A percentile compares a stretch with the other conserved stretches of the same genome.
Conservation (phyloP, 176 grass and related monocot genomes). For the Luzula sylvatica region DNA sequence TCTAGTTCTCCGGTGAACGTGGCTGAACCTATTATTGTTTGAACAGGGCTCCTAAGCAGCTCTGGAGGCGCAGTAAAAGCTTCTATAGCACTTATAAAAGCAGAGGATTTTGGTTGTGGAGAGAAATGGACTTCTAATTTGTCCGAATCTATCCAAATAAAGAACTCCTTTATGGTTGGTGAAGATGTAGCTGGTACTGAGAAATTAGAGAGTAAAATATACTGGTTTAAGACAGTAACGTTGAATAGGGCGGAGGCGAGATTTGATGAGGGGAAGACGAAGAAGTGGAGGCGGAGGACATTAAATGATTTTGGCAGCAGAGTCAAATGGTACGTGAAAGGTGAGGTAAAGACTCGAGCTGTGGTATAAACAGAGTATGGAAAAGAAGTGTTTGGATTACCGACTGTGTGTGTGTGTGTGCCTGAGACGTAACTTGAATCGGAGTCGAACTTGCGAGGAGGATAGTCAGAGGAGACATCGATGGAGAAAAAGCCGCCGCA, state of each 20-base stretch:
- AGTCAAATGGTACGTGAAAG: conserved; percentile 24
- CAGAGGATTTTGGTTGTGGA: neutral
- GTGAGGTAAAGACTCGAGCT: conserved; percentile 25
- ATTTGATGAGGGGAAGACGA: conserved; percentile 31
- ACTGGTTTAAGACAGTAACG: conserved; percentile 21
- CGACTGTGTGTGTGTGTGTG: neutral
- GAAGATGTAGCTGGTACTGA: neutral
- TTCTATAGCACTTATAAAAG: conserved; percentile 50
- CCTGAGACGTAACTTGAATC: conserved; percentile 24
- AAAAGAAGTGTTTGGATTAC: conserved; percentile 13
- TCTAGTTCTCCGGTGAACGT: neutral
- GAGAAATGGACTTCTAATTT: conserved; percentile 18
- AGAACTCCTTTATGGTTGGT: conserved; percentile 54
- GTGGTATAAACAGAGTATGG: neutral
- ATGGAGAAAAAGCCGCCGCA: conserved; percentile 33
- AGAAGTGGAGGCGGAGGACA: conserved; percentile 85
- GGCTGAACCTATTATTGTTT: neutral
- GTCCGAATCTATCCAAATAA: conserved; percentile 14
- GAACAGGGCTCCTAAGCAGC: conserved; percentile 13
- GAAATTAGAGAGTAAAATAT: conserved; percentile 31
- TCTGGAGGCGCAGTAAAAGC: conserved; percentile 31
- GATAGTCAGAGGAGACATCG: neutral
- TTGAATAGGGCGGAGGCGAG: conserved; percentile 32
- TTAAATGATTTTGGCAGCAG: conserved; percentile 3
- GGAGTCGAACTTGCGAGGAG: conserved; percentile 9